phyloP scores from a whole-genome alignment of 2,329 filamentous ascomycete genomes.

The Botryosphaeria dothidea region DNA sequence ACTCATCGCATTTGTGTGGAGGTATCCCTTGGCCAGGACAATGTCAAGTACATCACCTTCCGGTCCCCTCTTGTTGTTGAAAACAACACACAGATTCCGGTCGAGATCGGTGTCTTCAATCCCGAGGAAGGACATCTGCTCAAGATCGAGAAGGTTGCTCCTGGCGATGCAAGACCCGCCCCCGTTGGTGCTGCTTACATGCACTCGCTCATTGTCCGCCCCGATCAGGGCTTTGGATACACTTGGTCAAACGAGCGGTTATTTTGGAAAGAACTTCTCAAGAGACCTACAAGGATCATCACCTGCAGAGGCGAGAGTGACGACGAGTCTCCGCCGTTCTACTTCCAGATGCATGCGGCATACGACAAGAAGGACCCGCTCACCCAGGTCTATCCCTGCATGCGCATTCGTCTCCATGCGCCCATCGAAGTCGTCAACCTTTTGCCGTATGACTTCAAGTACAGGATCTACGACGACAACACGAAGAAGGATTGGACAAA shows the following conservation, averaged over 20 bases:
- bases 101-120: conserved; percentile 91
- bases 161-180: conserved; percentile 84
- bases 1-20: conserved; percentile 91
- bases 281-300: conserved; percentile 80
- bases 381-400: conserved; percentile 85
- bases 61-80: conserved; percentile 89
- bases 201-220: conserved; percentile 83
- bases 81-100: conserved; percentile 94
- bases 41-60: conserved; percentile 97
- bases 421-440: conserved; percentile 94
- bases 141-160: conserved; percentile 96
- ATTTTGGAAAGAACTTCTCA: conserved; percentile 90
- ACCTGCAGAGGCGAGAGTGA: conserved; percentile 85
- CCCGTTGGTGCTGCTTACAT: conserved; percentile 90
- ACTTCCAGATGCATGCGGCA: conserved; percentile 89
- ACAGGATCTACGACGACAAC: conserved; percentile 97
- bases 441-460: conserved; percentile 97
- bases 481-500: conserved; percentile 99
- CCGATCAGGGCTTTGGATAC: conserved; percentile 95
- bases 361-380: conserved; percentile 84
- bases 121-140: conserved; percentile 83
- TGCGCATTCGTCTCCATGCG: conserved; percentile 88
- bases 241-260: conserved; percentile 88
- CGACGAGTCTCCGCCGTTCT: conserved; percentile 78
- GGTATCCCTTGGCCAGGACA: conserved; percentile 85